Evolutionary conservation across 148 eudicot species (phyloP).

Genomic region (Rhododendron griersonianum): DNA sequence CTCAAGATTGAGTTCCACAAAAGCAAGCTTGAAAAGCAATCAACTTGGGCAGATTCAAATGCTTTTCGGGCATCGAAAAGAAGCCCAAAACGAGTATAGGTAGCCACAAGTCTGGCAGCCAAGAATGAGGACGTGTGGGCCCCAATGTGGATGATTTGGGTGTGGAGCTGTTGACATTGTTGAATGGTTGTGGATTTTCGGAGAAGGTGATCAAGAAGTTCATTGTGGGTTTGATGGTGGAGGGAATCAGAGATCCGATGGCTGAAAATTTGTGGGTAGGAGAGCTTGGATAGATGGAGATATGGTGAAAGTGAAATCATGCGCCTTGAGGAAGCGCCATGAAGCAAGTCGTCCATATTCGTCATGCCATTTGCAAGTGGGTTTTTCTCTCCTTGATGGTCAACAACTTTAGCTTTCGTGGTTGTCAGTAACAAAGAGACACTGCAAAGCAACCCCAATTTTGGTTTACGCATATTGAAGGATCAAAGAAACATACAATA

Average conservation of each 20-base stretch:
- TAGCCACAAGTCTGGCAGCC: too few species aligned
- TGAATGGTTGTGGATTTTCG: too few species aligned
- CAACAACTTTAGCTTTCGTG: slow-evolving; percentile 66
- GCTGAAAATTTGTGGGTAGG: background rate
- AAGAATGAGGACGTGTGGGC: too few species aligned
- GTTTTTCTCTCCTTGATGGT: slow-evolving; percentile 48
- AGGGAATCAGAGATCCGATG: background rate
- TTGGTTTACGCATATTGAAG: background rate
- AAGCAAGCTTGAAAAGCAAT: too few species aligned
- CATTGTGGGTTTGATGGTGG: slow-evolving; percentile 6
- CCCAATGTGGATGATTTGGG: too few species aligned
- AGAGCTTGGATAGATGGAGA: background rate
- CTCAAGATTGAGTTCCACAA: too few species aligned
- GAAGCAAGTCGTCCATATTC: slow-evolving; percentile 47
- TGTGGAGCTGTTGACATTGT: too few species aligned
- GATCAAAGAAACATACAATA: background rate
- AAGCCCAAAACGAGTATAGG: too few species aligned
- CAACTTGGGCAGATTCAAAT: too few species aligned
- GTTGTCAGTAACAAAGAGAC: slow-evolving; percentile 69
- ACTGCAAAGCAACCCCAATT: slow-evolving; percentile 35
- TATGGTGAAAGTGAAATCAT: background rate
- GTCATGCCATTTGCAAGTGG: slow-evolving; percentile 60
- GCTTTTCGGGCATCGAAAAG: too few species aligned
- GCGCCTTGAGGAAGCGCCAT: slow-evolving; percentile 13
- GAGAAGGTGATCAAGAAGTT: slow-evolving; percentile 22